Base-by-base conservation (phyloP, 495 filamentous ascomycete species). In the Trypethelium eluteriae region DNA sequence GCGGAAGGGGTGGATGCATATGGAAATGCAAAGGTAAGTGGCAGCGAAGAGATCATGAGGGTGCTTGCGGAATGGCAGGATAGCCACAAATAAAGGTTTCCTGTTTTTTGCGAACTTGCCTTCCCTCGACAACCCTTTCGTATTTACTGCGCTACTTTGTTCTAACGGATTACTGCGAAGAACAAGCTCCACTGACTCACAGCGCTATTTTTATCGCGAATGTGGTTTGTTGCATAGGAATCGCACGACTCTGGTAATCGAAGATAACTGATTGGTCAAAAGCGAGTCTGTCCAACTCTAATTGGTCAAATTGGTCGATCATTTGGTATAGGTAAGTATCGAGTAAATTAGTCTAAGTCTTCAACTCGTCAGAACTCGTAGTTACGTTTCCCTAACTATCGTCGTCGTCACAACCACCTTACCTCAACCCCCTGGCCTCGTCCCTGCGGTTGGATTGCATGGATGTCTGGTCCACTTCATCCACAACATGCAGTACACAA, bases 1-100 rank as follows among this genome's bases (percentile, higher is more conserved):
- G 53, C 53, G 32, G 53, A 59, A 6, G 53, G 53, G 53, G 18
- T 36, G 53, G 53, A 59, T 59, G 53, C 32, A 36, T 59, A 4
- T 59, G 53, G 32, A 6, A 59, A 59, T 59, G 53, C 53, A 36
- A 59, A 59, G 53, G 53, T 36, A 36, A 59, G 18, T 59, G 53
- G 18, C 32, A 59, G 53, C 53, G 53, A 59, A 59, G 53, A 59
- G 53, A 59, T 59, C 36, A 59, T 34, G 32, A 36, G 32, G 18
- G n/a, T 59, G 14, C 53, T 59, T 34, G 53, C 32, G 32, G 53
- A 5, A 36, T 59, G 53, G 53, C n/a, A 36, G 53, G 32, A 59
- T 32, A 59, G 53, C 3, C 53, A 59, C 32, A 59, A 36, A 36
- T 59, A 14, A 36, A 36, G 32, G n/a, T 18, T 14, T 32, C 53